Evolutionary conservation across 2,329 filamentous ascomycete species (phyloP), one percentile per base, ranked within the genome.

Genomic region (Xylaria hypoxylon): DNA sequence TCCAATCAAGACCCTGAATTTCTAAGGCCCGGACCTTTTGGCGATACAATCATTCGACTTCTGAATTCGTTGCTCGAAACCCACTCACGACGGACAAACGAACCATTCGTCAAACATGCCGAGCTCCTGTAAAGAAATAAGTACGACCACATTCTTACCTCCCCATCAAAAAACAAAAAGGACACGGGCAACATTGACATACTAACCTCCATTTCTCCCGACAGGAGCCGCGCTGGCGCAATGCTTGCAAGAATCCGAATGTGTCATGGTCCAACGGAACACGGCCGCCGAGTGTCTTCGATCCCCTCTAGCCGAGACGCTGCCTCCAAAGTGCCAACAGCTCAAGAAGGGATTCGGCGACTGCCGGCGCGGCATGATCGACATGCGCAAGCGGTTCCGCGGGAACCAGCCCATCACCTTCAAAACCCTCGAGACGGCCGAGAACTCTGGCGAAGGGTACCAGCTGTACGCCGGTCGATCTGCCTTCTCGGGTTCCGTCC

Each of bases 341-440:
- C 87, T 99, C 67, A 93, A 95, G 79, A 94, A 93, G 79, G 93
- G 94, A 51, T 96, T 96, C 75, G 92, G 93, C 78, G 93, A 97
- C 78, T 99, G 96, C 87, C 96, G 97, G 77, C 92, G 95, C 71
- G 96, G 96, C 71, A 89, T 97, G 89, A 92, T 98, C 73, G 96
- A 99, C 79, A 99, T 99, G 96, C 92, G 96, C 79, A 98, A 98
- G 83, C 91, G 96, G 38, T 98, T 99, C 81, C 89, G 96, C 62
- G 96, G 96, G 65, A 98, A 98, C 83, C 89, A 93, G 79, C 94
- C 96, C 60, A 90, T 97, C 71, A 85, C 88, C 26, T 87, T 91
- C 71, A 84, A 83, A 75, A 81, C 84, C 65, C 81, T 89, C 73
- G 85, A 89, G 76, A 85, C 90, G 71, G 79, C 87, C 63, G 89